Evolutionary conservation across 805 yeast genomes (phyloP), one percentile per base, ranked within the genome.

Genomic region (Debaryomyces tyrocola): DNA sequence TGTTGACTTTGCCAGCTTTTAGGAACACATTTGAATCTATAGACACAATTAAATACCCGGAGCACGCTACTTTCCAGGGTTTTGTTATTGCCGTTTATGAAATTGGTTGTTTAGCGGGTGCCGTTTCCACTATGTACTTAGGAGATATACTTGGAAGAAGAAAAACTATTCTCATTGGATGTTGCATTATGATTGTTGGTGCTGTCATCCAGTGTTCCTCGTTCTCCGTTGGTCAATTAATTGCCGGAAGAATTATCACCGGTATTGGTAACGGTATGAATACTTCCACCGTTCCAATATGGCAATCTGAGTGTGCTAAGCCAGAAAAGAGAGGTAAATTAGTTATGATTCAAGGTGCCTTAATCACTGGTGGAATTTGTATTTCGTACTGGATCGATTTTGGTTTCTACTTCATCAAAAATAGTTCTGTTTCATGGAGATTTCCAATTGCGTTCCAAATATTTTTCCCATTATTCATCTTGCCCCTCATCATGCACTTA

Each of bases 271-370:
- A 83, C 54, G 95, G 95, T 49, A 65, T 85, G 58, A 82, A 80
- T 59, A 85, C 91, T n/a, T 82, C 90, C 14, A 84, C 90, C 29
- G 84, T 85, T 43, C 95, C 95, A 12, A 84, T 85, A 51, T 87
- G 87, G 82, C 91, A 85, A 62, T 77, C 92, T 1, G 96, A 87
- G 65, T 77, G 82, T 66, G 78, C 90, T 36, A 78, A 77, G 48
- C 78, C 89, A 9, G 80, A 78, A 50, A 75, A 72, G 52, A 79
- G 92, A 70, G 92, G 92, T 54, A 70, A 77, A 52, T 67, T 85
- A 53, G 89, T 85, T 46, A 78, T 79, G 55, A 67, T 85, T 58
- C 87, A 85, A 66, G 91, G 91, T 44, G 78, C 87, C 21, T 77
- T 84, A 34, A 82, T 85, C 53, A 67, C 74, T 38, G 74, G 83